phyloP scores from a whole-genome alignment of 2,329 filamentous ascomycete species.

The Myotisia sp. region DNA sequence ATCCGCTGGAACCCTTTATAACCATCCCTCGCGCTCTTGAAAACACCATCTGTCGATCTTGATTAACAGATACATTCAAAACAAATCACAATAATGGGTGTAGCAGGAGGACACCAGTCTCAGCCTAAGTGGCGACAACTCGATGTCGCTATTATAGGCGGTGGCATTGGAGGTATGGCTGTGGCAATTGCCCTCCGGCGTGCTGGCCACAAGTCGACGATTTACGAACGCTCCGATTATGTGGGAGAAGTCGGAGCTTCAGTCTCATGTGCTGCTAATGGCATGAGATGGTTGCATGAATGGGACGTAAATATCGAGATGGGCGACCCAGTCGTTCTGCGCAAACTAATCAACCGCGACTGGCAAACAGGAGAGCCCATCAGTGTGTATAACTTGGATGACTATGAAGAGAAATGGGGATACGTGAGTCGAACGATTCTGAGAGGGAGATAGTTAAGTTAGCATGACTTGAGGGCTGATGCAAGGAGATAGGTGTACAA shows the following conservation, averaged over 20 bases:
- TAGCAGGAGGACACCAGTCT: too few relatives aligned
- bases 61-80: too few relatives aligned
- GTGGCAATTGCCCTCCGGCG: constrained; percentile 39
- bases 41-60: too few relatives aligned
- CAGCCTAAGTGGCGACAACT: constrained; percentile 32
- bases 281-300: constrained; percentile 54
- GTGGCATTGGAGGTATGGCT: constrained; percentile 41
- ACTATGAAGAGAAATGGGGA: constrained; percentile 53
- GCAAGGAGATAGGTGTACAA: constrained; percentile 38
- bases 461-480: not conserved
- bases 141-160: constrained; percentile 35
- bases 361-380: constrained; percentile 55
- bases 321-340: constrained; percentile 51
- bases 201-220: constrained; percentile 42
- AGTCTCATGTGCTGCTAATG: constrained; percentile 55
- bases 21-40: too few relatives aligned
- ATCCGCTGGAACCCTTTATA: too few relatives aligned
- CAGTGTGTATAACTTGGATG: constrained; percentile 48
- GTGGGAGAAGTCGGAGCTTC: constrained; percentile 55
- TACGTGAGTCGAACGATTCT: constrained; percentile 24
- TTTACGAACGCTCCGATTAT: constrained; percentile 54
- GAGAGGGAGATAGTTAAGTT: not conserved
- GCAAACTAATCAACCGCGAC: constrained; percentile 54
- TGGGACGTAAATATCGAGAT: constrained; percentile 52
- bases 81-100: too few relatives aligned